Conservation (phyloP, 1,284 basidiomycete genomes). For the Anthracocystis panici-leucophaei region DNA sequence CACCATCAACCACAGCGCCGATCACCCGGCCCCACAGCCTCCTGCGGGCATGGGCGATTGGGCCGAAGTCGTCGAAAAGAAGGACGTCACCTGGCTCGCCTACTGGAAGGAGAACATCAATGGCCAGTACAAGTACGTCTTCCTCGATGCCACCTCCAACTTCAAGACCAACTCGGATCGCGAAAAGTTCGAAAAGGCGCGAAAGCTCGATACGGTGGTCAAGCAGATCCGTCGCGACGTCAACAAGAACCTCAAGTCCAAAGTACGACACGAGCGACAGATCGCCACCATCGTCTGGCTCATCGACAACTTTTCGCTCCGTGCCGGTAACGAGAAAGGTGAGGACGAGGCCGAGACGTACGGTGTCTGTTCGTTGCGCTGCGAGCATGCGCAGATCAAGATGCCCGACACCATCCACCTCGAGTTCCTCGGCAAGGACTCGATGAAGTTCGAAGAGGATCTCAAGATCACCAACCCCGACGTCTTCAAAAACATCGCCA, state of each 20-base stretch:
- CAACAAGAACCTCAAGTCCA: constrained; percentile 64
- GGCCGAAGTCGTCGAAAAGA: constrained; percentile 66
- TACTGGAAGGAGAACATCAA: constrained; percentile 69
- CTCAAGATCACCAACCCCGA: constrained; percentile 61
- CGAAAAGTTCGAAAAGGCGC: constrained; percentile 69
- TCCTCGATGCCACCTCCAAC: constrained; percentile 65
- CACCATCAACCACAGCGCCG: constrained; percentile 68
- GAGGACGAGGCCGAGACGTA: constrained; percentile 69
- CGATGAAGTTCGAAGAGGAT: constrained; percentile 69
- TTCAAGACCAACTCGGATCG: constrained; percentile 69
- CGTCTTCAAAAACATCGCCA: constrained; percentile 67
- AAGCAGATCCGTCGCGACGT: constrained; percentile 63
- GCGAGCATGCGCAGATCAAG: constrained; percentile 66
- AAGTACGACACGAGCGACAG: constrained; percentile 64
- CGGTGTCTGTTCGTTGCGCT: constrained; percentile 67
- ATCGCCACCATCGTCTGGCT: constrained; percentile 69
- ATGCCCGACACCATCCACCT: constrained; percentile 64
- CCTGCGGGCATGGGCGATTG: constrained; percentile 64
- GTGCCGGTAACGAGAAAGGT: constrained; percentile 69
- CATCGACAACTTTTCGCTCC: constrained; percentile 69
- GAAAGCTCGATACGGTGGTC: constrained; percentile 64
- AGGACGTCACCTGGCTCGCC: constrained; percentile 68
- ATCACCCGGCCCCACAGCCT: constrained; percentile 62
- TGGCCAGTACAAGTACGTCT: constrained; percentile 67
- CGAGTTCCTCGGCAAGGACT: constrained; percentile 68